A percentile compares a stretch with the other conserved stretches of the same genome.
phyloP scores from a whole-genome alignment of 2,329 filamentous ascomycete species.

The Ceratocystis diversiconidia region DNA sequence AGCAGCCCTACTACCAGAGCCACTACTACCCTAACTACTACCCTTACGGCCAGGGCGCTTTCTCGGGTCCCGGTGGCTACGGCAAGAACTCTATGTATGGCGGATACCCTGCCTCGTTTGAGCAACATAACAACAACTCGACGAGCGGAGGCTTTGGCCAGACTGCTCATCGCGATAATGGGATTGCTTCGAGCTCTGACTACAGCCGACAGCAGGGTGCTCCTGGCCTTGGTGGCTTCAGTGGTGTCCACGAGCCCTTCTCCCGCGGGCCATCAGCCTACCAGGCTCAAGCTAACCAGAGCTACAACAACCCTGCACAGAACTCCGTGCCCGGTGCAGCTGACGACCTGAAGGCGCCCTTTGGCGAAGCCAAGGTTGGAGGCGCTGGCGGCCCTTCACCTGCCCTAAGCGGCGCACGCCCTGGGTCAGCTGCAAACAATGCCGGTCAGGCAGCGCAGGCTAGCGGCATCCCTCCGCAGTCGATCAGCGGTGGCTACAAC shows the following conservation, averaged over 20 bases:
- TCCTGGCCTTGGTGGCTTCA: conserved; percentile 33
- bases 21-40: conserved; percentile 51
- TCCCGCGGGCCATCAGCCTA: conserved; percentile 39
- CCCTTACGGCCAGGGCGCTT: conserved; percentile 37
- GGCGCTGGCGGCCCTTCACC: conserved; percentile 39
- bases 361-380: conserved; percentile 38
- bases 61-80: conserved; percentile 32
- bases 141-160: conserved; percentile 40
- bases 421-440: conserved; percentile 41
- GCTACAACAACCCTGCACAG: conserved; percentile 39
- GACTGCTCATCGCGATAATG: conserved; percentile 39
- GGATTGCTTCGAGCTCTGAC: conserved; percentile 36
- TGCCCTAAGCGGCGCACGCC: conserved; percentile 40
- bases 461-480: conserved; percentile 41
- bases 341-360: conserved; percentile 45
- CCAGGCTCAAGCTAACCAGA: conserved; percentile 40
- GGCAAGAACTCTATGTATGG: conserved; percentile 41
- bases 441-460: conserved; percentile 34
- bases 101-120: conserved; percentile 44
- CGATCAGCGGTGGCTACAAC: conserved; percentile 36
- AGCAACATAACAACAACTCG: conserved; percentile 34
- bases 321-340: conserved; percentile 28
- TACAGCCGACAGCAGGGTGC: conserved; percentile 40
- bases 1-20: conserved; percentile 45
- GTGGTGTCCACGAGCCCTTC: conserved; percentile 38